Evolutionary conservation across 2,329 filamentous ascomycete genomes (phyloP).

Genomic region (Fusarium floridanum): DNA sequence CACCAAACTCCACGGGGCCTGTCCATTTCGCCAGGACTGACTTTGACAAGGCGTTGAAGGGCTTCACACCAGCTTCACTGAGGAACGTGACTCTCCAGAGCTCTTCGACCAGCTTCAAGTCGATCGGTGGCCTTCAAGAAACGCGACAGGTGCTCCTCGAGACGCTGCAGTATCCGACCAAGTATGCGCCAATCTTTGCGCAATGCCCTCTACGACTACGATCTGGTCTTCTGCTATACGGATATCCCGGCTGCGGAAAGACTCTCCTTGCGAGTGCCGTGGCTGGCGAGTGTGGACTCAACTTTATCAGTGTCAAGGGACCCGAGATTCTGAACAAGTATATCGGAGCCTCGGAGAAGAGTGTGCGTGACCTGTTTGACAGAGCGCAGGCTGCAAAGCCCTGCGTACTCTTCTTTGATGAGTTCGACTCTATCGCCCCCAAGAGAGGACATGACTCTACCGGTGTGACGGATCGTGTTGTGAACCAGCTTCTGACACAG

Average conservation of each 20-base stretch:
- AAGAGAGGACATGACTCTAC: slow-evolving; percentile 98
- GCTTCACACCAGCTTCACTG: slow-evolving; percentile 94
- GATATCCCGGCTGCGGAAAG: slow-evolving; percentile 96
- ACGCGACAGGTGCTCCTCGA: slow-evolving; percentile 94
- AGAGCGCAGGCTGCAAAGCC: slow-evolving; percentile 90
- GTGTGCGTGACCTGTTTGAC: slow-evolving; percentile 94
- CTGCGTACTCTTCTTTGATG: slow-evolving; percentile 97
- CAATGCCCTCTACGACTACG: slow-evolving; percentile 95
- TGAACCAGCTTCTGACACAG: slow-evolving; percentile 97
- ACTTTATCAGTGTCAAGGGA: slow-evolving; percentile 98
- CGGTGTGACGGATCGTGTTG: slow-evolving; percentile 97
- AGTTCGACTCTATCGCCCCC: slow-evolving; percentile 97
- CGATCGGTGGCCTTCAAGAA: slow-evolving; percentile 88
- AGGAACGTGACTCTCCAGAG: slow-evolving; percentile 95
- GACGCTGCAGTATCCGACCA: slow-evolving; percentile 96
- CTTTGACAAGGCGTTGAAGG: slow-evolving; percentile 86
- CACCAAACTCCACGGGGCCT: slow-evolving; percentile 58
- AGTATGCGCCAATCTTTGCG: slow-evolving; percentile 97
- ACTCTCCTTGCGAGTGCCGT: slow-evolving; percentile 95
- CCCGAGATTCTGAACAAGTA: slow-evolving; percentile 99
- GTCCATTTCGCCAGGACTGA: slow-evolving; percentile 79
- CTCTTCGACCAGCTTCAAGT: slow-evolving; percentile 91
- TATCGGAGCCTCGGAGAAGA: slow-evolving; percentile 97
- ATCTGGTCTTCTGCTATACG: slow-evolving; percentile 92
- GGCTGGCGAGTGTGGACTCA: slow-evolving; percentile 96